Base-by-base conservation (phyloP, 441 rosid genomes). In the Syzygium syzygioides region DNA sequence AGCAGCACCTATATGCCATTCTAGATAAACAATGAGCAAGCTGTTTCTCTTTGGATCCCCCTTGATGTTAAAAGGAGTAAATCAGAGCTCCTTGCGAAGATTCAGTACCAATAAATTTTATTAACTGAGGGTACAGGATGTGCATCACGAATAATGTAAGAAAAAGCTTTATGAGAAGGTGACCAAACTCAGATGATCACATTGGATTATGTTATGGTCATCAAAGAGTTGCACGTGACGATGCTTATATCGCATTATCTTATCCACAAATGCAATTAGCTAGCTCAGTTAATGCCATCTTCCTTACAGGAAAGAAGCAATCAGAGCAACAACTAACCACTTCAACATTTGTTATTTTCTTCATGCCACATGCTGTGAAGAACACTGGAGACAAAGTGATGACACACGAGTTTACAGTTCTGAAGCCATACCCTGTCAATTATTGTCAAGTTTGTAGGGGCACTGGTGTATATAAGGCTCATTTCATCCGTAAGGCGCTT, bases 391-490 rank as follows among this genome's bases (percentile, higher is more conserved):
- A 68, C 48, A 32, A 68, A 32, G 25, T 41, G 50, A 76, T 7
- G 5, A 76, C n/a, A 76, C 41, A 0, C 28, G n/a, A 52, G 28
- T 28, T 85, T 19, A 17, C 66, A 41, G 66, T 12, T 54, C 50
- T 57, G 86, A 54, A 55, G 60, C n/a, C 55, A 64, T 93, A 96
- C 98, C 96, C 98, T 93, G 91, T 96, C 98, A 12, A 96, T 95
- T 80, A 97, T 32, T 56, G 97, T 95, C 89, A 96, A 94, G 91
- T 90, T 88, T 66, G 92, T 91, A n/a, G 98, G 98, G 79, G 99
- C 97, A 91, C 89, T 91, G 56, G 98, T 94, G 91, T 97, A 97
- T 41, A 96, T 92, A 89, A 95, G 93, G 93, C 98, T 94, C 96
- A 97, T 96, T 86, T 94, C 79, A n/a, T 94, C 94, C 32, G 91